Conservation (phyloP, 441 rosid species). For the Gossypium trilobum region DNA sequence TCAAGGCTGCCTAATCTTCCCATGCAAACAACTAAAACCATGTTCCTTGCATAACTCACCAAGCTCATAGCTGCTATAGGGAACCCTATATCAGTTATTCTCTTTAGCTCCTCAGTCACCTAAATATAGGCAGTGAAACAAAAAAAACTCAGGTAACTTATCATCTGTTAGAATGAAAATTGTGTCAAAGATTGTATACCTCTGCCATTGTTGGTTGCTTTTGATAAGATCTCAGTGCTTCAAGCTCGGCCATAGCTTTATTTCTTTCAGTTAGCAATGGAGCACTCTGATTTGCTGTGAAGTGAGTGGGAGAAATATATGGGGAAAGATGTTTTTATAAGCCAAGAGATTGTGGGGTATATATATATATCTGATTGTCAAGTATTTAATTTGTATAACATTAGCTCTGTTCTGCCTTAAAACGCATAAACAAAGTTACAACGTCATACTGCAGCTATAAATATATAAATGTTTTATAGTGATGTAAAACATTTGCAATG, state of each 20-base stretch:
- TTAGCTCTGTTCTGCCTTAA: not conserved
- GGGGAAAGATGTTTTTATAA: constrained; percentile 23
- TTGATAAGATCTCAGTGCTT: constrained; percentile 32
- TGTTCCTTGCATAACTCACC: constrained; percentile 60
- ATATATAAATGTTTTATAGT: not conserved
- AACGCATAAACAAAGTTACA: constrained; percentile 12
- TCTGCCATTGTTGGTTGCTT: constrained; percentile 50
- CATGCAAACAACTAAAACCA: constrained; percentile 66
- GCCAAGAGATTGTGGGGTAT: constrained; percentile 10
- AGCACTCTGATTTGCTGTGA: not conserved
- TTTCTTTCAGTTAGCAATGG: not conserved
- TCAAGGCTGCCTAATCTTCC: constrained; percentile 79
- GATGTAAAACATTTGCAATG: constrained; percentile 10
- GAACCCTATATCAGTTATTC: constrained; percentile 51
- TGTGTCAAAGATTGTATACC: constrained; percentile 30
- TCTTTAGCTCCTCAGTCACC: constrained; percentile 72
- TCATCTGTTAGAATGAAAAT: not conserved
- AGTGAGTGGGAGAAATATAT: constrained; percentile 7
- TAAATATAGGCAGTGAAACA: constrained; percentile 10
- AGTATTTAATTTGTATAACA: not conserved
- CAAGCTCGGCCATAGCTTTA: constrained; percentile 30
- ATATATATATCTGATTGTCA: constrained; percentile 7
- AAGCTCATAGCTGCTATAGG: constrained; percentile 75
- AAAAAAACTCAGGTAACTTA: not conserved
- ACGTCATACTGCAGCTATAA: not conserved